A percentile compares a stretch with the other conserved stretches of the same genome.
Conservation (phyloP, 305 asterid genomes). For the Fraxinus platypoda region DNA sequence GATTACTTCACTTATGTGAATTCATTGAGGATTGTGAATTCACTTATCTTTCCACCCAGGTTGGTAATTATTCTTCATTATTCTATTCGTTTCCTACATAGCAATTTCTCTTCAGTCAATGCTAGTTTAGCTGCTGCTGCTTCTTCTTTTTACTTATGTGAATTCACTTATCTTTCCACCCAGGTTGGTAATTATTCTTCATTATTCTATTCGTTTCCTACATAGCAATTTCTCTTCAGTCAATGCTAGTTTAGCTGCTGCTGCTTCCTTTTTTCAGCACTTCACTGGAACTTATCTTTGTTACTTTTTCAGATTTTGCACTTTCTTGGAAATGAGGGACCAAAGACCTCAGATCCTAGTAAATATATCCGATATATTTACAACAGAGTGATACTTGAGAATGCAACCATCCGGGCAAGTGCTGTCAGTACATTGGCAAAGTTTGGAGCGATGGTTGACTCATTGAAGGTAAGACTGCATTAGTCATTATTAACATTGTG, state of each 20-base stretch:
- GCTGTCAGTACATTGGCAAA: slow-evolving; percentile 95
- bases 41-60: slow-evolving; percentile 99
- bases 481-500: slow-evolving; percentile 13
- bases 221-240: background rate
- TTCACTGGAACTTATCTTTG: slow-evolving; percentile 15
- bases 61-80: slow-evolving; percentile 23
- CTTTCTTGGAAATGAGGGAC: slow-evolving; percentile 97
- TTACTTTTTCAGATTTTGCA: slow-evolving; percentile 63
- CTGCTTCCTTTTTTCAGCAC: background rate
- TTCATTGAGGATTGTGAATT: slow-evolving; percentile 75
- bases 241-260: slow-evolving; percentile 1
- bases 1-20: slow-evolving; percentile 93
- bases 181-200: slow-evolving; percentile 55
- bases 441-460: slow-evolving; percentile 86
- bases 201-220: background rate
- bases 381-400: slow-evolving; percentile 87
- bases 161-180: slow-evolving; percentile 97
- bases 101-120: slow-evolving; percentile 1
- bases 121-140: background rate
- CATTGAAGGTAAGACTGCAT: slow-evolving; percentile 60
- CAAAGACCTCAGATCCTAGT: slow-evolving; percentile 89
- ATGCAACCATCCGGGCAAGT: slow-evolving; percentile 89
- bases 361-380: slow-evolving; percentile 84
- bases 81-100: background rate
- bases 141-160: slow-evolving; percentile 52